Evolutionary conservation across 306 rosid genomes (phyloP), one percentile per base, ranked within the genome.

Genomic region (Pachyrhizus erosus): DNA sequence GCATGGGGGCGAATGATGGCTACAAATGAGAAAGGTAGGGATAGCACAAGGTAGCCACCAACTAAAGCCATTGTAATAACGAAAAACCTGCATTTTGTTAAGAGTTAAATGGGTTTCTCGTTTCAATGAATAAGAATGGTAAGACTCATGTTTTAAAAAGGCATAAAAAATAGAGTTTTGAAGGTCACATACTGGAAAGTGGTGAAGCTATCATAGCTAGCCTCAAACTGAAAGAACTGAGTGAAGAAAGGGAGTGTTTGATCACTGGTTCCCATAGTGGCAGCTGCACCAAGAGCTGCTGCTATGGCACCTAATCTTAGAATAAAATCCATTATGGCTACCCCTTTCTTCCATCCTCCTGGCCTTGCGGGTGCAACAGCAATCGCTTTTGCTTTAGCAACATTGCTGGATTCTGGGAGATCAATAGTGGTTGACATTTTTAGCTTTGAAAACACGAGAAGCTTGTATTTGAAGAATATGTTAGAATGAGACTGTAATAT

Each of bases 191-290:
- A 95, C 99, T 90, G 84, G 31, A 95, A 91, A 62, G 92, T 72
- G 2, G 97, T 91, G 84, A 94, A 87, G 67, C 90, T 91, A 24
- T 91, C 93, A 5, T 93, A 94, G 78, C 94, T 89, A 48, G 98
- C 98, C 83, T 92, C 89, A 37, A 94, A 94, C 48, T 94, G 98
- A 82, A 92, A 91, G 91, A 90, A 94, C 84, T 93, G 98, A 57
- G 97, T 91, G 89, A 93, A 90, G 89, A 94, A 93, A 81, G 98
- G 97, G 37, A 94, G 98, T 43, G 86, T 89, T 21, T 94, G 87
- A 40, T 90, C 95, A 42, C 93, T 91, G 0, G 92, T 92, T 52
- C 91, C 97, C 98, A 94, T 92, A 20, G 88, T 70, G 49, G 95
- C 90, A 0, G 98, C 95, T 0, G 97, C 97, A 13, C 87, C 88